Evolutionary conservation across 2,329 filamentous ascomycete genomes (phyloP).

Genomic region (Fusarium camptoceras): DNA sequence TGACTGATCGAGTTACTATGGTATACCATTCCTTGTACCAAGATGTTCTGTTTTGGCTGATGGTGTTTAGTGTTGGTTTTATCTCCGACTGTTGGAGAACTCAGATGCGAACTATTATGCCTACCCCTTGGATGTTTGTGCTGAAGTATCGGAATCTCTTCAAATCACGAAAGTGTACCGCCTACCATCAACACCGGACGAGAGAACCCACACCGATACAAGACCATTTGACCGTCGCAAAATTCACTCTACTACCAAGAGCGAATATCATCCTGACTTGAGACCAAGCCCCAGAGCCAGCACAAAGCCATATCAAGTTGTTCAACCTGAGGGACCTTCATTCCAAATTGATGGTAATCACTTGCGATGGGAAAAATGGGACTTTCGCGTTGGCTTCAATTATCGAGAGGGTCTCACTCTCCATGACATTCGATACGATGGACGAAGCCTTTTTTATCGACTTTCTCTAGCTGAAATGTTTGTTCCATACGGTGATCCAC

Average conservation of each 20-base stretch:
- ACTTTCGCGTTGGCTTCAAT: slow-evolving; percentile 75
- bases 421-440: slow-evolving; percentile 75
- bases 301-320: slow-evolving; percentile 49
- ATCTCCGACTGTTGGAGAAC: slow-evolving; percentile 51
- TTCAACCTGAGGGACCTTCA: slow-evolving; percentile 50
- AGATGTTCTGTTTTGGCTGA: rapidly evolving
- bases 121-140: slow-evolving; percentile 64
- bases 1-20: slow-evolving; percentile 61
- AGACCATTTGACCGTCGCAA: slow-evolving; percentile 56
- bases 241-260: slow-evolving; percentile 56
- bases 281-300: slow-evolving; percentile 40
- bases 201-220: slow-evolving; percentile 48
- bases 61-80: slow-evolving; percentile 43
- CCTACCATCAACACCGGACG: slow-evolving; percentile 52
- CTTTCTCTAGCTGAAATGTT: slow-evolving; percentile 75
- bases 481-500: slow-evolving; percentile 68
- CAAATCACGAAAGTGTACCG: slow-evolving; percentile 60
- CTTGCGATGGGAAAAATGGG: slow-evolving; percentile 72
- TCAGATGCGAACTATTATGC: slow-evolving; percentile 66
- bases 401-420: slow-evolving; percentile 75
- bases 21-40: slow-evolving; percentile 42
- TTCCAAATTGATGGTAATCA: slow-evolving; percentile 57
- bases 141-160: slow-evolving; percentile 60
- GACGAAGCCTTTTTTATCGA: slow-evolving; percentile 72
- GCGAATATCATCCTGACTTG: slow-evolving; percentile 53